Evolutionary conservation across 257 asterid genomes (phyloP).

Genomic region (Capsicum rhomboideum): DNA sequence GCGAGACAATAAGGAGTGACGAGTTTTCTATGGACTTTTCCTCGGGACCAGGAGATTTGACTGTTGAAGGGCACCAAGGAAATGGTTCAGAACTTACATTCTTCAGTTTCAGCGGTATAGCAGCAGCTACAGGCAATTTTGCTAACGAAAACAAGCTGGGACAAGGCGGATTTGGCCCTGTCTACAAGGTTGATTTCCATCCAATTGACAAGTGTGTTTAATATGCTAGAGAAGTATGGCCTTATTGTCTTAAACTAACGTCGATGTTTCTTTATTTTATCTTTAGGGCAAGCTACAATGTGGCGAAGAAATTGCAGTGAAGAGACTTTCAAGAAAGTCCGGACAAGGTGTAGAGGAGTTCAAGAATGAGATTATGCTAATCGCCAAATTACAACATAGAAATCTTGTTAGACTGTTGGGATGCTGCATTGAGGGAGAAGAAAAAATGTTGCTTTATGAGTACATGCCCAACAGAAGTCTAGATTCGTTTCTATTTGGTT

Average conservation of each 20-base stretch:
- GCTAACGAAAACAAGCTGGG: constrained; percentile 61
- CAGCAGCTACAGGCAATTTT: constrained; percentile 64
- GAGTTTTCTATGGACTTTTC: constrained; percentile 33
- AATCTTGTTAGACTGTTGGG: constrained; percentile 79
- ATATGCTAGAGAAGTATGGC: neutral
- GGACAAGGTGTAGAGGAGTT: constrained; percentile 85
- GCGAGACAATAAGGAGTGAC: constrained; percentile 18
- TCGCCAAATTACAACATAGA: constrained; percentile 76
- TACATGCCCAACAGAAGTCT: constrained; percentile 87
- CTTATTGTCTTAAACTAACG: neutral
- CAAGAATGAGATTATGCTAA: constrained; percentile 61
- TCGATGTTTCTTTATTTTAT: neutral
- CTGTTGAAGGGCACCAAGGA: constrained; percentile 39
- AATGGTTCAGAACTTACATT: constrained; percentile 43
- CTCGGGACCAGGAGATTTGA: constrained; percentile 29
- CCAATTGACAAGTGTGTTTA: neutral
- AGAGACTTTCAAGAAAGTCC: constrained; percentile 70
- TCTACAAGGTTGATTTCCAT: constrained; percentile 44
- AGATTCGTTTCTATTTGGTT: constrained; percentile 65
- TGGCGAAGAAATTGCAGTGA: constrained; percentile 65
- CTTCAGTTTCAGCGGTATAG: constrained; percentile 44
- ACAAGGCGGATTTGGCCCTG: constrained; percentile 88
- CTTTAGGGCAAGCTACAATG: constrained; percentile 57
- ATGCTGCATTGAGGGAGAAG: constrained; percentile 74
- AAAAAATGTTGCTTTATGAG: constrained; percentile 66